Conservation (phyloP, 768 basidiomycete genomes). For the Boletus bicolor region DNA sequence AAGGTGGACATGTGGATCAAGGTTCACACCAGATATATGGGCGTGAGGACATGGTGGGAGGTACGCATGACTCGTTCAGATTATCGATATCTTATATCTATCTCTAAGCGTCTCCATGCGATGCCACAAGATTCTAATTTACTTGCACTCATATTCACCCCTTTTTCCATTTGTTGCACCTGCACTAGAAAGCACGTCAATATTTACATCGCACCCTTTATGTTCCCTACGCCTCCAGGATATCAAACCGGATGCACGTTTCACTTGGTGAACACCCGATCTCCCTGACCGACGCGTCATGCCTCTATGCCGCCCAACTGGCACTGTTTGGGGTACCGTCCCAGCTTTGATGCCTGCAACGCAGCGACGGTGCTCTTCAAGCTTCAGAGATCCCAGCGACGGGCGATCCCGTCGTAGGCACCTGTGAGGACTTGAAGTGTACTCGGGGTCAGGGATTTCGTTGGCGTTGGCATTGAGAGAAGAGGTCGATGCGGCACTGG, state of each 20-base stretch:
- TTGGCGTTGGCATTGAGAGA: neutral
- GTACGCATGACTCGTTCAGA: neutral
- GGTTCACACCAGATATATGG: too few species aligned
- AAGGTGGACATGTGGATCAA: too few species aligned
- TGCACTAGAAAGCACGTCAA: too few species aligned
- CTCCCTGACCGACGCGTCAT: conserved; percentile 49
- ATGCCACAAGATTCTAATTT: neutral
- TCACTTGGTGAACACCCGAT: conserved; percentile 10
- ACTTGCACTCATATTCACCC: too few species aligned
- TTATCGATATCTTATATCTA: neutral
- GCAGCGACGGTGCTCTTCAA: conserved; percentile 43
- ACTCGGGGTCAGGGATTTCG: neutral
- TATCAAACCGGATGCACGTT: neutral
- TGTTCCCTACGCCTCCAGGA: neutral
- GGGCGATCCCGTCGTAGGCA: conserved; percentile 72
- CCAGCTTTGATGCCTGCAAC: conserved; percentile 65
- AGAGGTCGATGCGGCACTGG: too few species aligned
- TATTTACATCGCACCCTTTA: too few species aligned
- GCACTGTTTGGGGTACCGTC: conserved; percentile 47
- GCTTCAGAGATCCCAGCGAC: conserved; percentile 78
- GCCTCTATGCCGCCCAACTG: conserved; percentile 60
- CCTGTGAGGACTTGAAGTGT: conserved; percentile 40
- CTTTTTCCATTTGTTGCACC: neutral
- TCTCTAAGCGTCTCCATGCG: neutral
- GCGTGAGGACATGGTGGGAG: too few species aligned